Conservation (phyloP, 306 rosid species). For the Casuarina cunninghamiana region DNA sequence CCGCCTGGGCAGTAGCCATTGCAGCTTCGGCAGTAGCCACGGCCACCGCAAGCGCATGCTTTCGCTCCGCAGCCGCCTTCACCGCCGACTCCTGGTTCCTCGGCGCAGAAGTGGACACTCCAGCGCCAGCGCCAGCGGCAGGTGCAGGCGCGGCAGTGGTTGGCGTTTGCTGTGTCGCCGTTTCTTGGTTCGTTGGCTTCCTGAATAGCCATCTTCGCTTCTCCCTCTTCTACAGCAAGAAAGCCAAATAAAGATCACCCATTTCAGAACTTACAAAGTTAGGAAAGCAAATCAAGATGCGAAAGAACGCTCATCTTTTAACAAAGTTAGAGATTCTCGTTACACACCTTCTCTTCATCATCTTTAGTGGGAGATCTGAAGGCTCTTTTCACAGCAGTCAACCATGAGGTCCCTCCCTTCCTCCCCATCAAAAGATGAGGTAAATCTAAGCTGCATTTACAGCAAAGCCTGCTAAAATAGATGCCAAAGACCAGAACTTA, state of each 20-base stretch:
- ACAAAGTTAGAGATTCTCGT: too few relatives aligned
- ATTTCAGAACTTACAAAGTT: slow-evolving; percentile 4
- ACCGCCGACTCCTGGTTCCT: slow-evolving; percentile 26
- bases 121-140: slow-evolving; percentile 5
- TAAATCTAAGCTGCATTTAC: slow-evolving; percentile 56
- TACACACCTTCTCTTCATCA: slow-evolving; percentile 77
- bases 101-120: slow-evolving; percentile 10
- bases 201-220: slow-evolving; percentile 88
- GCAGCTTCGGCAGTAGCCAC: slow-evolving; percentile 86
- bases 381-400: slow-evolving; percentile 97
- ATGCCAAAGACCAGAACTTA: slow-evolving; percentile 27
- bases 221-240: slow-evolving; percentile 66
- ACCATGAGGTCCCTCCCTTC: slow-evolving; percentile 87
- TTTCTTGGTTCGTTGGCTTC: slow-evolving; percentile 58
- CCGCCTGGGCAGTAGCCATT: slow-evolving; percentile 75
- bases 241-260: not conserved
- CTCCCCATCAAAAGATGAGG: slow-evolving; percentile 74
- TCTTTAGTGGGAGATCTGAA: slow-evolving; percentile 97
- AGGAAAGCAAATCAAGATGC: not conserved
- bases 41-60: slow-evolving; percentile 70
- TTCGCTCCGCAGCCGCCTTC: slow-evolving; percentile 41
- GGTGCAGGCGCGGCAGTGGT: slow-evolving; percentile 34
- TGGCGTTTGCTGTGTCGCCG: slow-evolving; percentile 36
- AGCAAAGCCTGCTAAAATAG: slow-evolving; percentile 25
- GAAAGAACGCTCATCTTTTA: not conserved